These are phyloP conservation scores for Leccinum rimulosum DNA, from an alignment of 768 basidiomycete genomes.

Conservation along the genomic window DNA sequence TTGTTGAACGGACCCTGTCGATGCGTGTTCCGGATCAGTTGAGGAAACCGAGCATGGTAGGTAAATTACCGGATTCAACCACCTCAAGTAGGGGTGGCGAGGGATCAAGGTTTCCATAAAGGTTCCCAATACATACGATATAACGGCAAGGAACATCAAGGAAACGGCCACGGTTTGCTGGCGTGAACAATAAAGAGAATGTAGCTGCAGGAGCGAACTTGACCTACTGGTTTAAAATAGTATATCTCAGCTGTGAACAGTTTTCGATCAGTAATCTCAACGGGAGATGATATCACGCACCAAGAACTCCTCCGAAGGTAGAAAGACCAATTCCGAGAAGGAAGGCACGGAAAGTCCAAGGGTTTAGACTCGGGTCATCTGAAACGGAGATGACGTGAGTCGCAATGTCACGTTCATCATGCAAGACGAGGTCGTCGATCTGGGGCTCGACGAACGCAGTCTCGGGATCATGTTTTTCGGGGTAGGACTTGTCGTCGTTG, in stretches of 20 bases:
- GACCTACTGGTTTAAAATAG: constrained; percentile 54
- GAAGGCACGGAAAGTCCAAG: constrained; percentile 45
- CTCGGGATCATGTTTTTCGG: constrained; percentile 37
- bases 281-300: constrained; percentile 24
- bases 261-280: constrained; percentile 4
- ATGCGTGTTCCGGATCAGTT: constrained; percentile 1
- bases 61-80: constrained; percentile 47
- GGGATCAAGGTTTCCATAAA: constrained; percentile 48
- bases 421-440: constrained; percentile 26
- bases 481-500: constrained; percentile 23
- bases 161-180: constrained; percentile 56
- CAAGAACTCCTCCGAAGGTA: constrained; percentile 52
- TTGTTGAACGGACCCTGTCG: constrained; percentile 54
- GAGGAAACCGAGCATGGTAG: neutral
- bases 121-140: constrained; percentile 49
- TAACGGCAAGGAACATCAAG: constrained; percentile 53
- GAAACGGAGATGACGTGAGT: constrained; percentile 45
- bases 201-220: neutral
- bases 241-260: constrained; percentile 49
- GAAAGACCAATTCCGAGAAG: constrained; percentile 54
- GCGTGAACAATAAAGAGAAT: neutral
- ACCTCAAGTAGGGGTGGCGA: constrained; percentile 40
- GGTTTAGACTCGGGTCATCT: constrained; percentile 27
- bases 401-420: constrained; percentile 46
- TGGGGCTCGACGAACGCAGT: constrained; percentile 10